phyloP scores from a whole-genome alignment of 306 rosid species.

The Malus sylvestris region DNA sequence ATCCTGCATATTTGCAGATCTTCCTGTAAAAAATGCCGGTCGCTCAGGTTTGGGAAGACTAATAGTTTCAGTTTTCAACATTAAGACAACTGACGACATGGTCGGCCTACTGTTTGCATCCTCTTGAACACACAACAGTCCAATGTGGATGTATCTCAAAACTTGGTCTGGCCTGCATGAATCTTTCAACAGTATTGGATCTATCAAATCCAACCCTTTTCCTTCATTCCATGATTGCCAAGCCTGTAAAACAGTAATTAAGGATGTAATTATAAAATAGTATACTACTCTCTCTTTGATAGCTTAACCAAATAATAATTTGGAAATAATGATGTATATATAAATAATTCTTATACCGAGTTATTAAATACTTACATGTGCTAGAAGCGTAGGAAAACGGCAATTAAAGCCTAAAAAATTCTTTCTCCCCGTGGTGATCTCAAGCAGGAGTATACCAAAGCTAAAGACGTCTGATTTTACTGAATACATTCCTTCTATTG shows the following conservation, averaged over 20 bases:
- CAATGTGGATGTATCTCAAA: slow-evolving; percentile 19
- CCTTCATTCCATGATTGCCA: slow-evolving; percentile 43
- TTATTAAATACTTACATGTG: background rate
- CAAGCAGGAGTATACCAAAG: slow-evolving; percentile 32
- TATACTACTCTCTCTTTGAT: background rate
- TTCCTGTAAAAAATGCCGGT: slow-evolving; percentile 3
- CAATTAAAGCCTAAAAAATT: background rate
- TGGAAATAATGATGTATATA: no score
- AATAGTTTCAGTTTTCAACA: slow-evolving; percentile 10
- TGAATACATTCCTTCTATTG: slow-evolving; percentile 20
- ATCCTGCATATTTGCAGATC: background rate
- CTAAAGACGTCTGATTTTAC: slow-evolving; percentile 30
- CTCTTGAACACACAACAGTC: slow-evolving; percentile 25
- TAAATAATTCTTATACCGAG: no score
- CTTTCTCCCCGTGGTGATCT: slow-evolving; percentile 23
- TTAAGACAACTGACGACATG: slow-evolving; percentile 18
- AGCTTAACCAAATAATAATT: background rate
- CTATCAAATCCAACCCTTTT: slow-evolving; percentile 4
- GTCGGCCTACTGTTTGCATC: slow-evolving; percentile 18
- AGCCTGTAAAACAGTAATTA: slow-evolving; percentile 12
- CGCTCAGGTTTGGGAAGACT: background rate
- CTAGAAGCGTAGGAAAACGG: background rate
- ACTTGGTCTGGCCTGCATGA: slow-evolving; percentile 2
- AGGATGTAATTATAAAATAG: background rate
- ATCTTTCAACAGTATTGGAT: background rate